Base-by-base conservation (phyloP, 1,284 basidiomycete genomes). In the Pseudozyma pruni region DNA sequence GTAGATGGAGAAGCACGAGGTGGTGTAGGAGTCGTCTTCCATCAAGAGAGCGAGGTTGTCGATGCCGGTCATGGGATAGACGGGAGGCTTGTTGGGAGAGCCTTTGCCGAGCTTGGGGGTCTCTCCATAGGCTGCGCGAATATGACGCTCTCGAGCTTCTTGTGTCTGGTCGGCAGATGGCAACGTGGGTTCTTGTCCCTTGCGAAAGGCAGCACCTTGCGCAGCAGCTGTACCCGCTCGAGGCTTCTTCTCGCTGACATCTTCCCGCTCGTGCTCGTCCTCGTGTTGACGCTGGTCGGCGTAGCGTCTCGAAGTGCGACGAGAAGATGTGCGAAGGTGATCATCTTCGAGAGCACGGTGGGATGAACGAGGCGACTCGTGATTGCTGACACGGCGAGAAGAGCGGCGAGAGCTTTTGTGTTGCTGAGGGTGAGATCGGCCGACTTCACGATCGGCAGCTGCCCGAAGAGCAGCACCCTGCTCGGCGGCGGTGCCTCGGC, bases 1-100 rank as follows among this genome's bases (percentile, higher is more conserved):
- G 74, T 81, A 81, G 43, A 81, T 78, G 45, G 78, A 80, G 68
- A 76, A 81, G 67, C 80, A 81, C 38, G 71, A 79, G 22, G 73
- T 72, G 35, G 78, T 78, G 63, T 80, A 81, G 14, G 68, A 47
- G 38, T 80, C 76, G 43, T 78, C 70, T 38, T 81, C 80, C 78
- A 81, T 78, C 8, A 81, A 49, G 23, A 81, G 71, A 0, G 78
- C 74, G 7, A 81, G 49, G 39, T 81, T 81, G 60, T 81, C 80
- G 53, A 81, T 81, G 20, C 80, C 80, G 8, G 75, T 78, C 40
- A 80, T 59, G 19, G 74, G 68, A 29, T 74, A 79, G 27, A 71
- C 50, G 31, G 70, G 60, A 27, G 73, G 73, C 54, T 72, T 71
- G 54, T 43, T 17, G 9, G 69, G 58, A 39, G 69, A 72, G 20